A percentile compares a stretch with the other conserved stretches of the same genome.
Conservation (phyloP, 768 basidiomycete genomes). For the Lentinula raphanica region DNA sequence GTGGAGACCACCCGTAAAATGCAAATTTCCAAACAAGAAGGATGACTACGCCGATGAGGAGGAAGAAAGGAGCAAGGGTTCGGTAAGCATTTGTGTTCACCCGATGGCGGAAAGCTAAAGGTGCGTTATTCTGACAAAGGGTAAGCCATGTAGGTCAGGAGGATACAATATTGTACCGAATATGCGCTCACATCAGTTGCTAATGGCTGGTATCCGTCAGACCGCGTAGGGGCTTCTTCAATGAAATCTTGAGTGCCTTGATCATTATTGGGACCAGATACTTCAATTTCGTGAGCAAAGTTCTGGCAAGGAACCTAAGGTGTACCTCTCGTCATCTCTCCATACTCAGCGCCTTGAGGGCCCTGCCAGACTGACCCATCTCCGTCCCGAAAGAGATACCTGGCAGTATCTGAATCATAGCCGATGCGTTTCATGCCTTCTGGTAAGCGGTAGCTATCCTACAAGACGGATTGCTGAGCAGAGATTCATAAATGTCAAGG, state of each 20-base stretch:
- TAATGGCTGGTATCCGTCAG: conserved; percentile 54
- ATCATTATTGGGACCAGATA: conserved; percentile 19
- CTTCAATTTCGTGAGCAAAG: conserved; percentile 11
- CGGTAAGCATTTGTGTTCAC: conserved; percentile 46
- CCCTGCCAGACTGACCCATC: conserved; percentile 54
- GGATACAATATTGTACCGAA: neutral
- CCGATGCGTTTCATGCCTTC: conserved; percentile 64
- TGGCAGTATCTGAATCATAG: conserved; percentile 67
- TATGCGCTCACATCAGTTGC: conserved; percentile 43
- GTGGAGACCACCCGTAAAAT: conserved; percentile 34
- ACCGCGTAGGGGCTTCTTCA: conserved; percentile 43
- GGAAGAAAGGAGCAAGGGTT: conserved; percentile 67
- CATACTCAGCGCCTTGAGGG: conserved; percentile 58
- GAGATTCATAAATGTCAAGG: neutral
- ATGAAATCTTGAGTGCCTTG: conserved; percentile 38
- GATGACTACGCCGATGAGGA: conserved; percentile 57
- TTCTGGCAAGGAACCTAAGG: neutral
- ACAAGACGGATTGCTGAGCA: neutral
- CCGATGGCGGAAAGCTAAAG: conserved; percentile 25
- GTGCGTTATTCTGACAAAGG: conserved; percentile 25
- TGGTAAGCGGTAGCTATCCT: conserved; percentile 50
- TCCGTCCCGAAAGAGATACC: conserved; percentile 58
- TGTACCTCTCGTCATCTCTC: conserved; percentile 46
- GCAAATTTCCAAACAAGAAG: conserved; percentile 62
- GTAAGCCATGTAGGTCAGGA: conserved; percentile 25